These are phyloP conservation scores for Capsella rubella DNA, from an alignment of 441 rosid genomes.

Conservation along the genomic window DNA sequence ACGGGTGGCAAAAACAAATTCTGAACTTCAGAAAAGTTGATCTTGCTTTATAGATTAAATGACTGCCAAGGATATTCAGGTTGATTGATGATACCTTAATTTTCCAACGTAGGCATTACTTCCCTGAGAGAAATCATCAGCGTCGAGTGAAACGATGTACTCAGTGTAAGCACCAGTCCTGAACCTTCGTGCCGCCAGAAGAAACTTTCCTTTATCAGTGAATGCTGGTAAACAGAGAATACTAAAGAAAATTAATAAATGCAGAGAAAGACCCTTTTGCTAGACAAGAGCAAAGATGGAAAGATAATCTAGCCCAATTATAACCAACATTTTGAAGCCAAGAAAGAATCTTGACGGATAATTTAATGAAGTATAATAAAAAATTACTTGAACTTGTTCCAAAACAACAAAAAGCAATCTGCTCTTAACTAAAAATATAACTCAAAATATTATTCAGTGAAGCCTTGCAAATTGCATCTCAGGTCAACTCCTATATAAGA, in stretches of 20 bases:
- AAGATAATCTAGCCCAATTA: background rate
- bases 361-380: background rate
- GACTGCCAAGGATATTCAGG: background rate
- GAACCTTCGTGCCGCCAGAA: slow-evolving; percentile 86
- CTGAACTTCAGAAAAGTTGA: background rate
- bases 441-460: background rate
- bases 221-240: slow-evolving; percentile 54
- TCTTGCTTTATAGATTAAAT: background rate
- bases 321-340: background rate
- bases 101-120: slow-evolving; percentile 92
- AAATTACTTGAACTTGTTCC: slow-evolving; percentile 3
- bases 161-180: slow-evolving; percentile 82
- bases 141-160: slow-evolving; percentile 87
- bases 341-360: background rate
- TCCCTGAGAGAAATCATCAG: slow-evolving; percentile 88
- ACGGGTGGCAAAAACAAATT: background rate
- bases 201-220: slow-evolving; percentile 85
- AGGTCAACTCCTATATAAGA: slow-evolving; percentile 14
- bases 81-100: slow-evolving; percentile 59
- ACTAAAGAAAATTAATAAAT: slow-evolving; percentile 1
- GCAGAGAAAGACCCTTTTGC: background rate
- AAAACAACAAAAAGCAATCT: background rate
- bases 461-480: background rate
- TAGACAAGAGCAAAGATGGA: background rate
- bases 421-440: background rate